phyloP scores from a whole-genome alignment of 2,329 filamentous ascomycete genomes.

The Rhytidhysteron rufulum region DNA sequence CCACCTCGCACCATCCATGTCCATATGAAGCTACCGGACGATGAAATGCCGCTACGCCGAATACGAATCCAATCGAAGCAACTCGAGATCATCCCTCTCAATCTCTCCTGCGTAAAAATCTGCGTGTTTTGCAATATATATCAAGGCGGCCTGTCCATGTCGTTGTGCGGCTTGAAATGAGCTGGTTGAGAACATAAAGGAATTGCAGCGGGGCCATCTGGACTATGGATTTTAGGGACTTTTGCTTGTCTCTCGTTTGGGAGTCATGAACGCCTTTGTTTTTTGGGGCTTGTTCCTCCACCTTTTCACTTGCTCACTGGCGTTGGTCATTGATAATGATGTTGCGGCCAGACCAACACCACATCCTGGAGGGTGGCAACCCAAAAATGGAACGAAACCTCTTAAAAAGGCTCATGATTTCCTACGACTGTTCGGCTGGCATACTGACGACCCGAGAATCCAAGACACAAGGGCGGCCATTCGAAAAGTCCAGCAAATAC shows the following conservation, averaged over 20 bases:
- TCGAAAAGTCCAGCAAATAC: constrained; percentile 21
- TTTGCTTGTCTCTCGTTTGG: neutral
- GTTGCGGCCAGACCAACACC: neutral
- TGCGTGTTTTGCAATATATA: neutral
- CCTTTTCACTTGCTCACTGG: neutral
- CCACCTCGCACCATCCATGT: no score
- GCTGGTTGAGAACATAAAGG: neutral
- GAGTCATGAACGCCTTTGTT: neutral
- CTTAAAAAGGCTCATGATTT: constrained; percentile 24
- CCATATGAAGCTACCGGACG: no score
- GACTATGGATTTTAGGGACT: neutral
- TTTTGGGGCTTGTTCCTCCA: neutral
- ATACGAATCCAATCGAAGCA: no score
- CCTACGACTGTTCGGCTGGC: constrained; percentile 26
- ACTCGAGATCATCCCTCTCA: no score
- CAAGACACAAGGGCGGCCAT: constrained; percentile 20
- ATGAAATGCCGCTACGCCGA: neutral
- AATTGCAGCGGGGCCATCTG: neutral
- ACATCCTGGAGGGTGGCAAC: neutral
- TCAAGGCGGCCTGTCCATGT: neutral
- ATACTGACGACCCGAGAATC: constrained; percentile 16
- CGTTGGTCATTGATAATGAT: neutral
- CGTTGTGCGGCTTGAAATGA: neutral
- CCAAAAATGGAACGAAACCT: neutral
- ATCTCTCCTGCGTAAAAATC: no score